These are phyloP conservation scores for Candida xiaguanensis DNA, from an alignment of 805 yeast genomes.

Conservation along the genomic window DNA sequence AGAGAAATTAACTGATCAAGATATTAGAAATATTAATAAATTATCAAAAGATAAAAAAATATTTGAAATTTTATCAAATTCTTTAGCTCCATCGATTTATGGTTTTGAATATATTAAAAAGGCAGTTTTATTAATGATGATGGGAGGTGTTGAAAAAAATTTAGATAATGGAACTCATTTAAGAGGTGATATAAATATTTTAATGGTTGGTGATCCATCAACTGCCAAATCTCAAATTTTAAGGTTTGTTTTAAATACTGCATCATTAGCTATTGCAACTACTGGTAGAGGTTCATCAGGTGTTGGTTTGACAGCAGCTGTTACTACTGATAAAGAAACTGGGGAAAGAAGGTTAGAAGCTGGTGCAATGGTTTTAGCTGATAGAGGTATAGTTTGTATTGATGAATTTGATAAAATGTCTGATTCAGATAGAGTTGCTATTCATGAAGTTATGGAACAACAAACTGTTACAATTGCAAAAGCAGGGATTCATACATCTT, in stretches of 20 bases:
- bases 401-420: conserved; percentile 99
- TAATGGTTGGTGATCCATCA: conserved; percentile 98
- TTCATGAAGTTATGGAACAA: conserved; percentile 99
- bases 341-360: conserved; percentile 97
- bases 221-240: conserved; percentile 97
- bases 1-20: conserved; percentile 69
- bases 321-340: conserved; percentile 91
- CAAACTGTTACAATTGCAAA: conserved; percentile 97
- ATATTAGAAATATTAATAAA: conserved; percentile 81
- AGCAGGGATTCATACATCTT: conserved; percentile 95
- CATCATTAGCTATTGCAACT: conserved; percentile 92
- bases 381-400: conserved; percentile 94
- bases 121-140: conserved; percentile 83
- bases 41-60: conserved; percentile 67
- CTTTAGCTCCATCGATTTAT: conserved; percentile 93
- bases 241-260: conserved; percentile 91
- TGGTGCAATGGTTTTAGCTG: conserved; percentile 99
- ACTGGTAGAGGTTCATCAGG: conserved; percentile 99
- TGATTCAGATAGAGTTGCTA: conserved; percentile 94
- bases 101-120: conserved; percentile 89
- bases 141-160: conserved; percentile 94
- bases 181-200: conserved; percentile 93
- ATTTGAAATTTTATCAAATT: conserved; percentile 75
- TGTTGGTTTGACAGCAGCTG: conserved; percentile 99
- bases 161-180: conserved; percentile 92